phyloP scores from a whole-genome alignment of 768 basidiomycete species.

The Russula emetica region DNA sequence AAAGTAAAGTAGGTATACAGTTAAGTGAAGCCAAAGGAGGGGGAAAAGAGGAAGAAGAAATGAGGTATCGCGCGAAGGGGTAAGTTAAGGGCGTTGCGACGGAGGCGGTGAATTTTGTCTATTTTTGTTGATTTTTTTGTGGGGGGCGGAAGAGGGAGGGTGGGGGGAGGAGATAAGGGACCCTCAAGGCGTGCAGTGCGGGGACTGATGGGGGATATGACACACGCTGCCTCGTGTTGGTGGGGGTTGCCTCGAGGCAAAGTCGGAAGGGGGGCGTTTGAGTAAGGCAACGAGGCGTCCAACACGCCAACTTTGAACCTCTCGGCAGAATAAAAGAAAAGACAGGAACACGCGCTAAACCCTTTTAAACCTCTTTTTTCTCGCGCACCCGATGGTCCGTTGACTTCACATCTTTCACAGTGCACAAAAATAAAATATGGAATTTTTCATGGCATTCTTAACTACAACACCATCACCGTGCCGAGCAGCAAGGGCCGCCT shows the following conservation, averaged over 20 bases:
- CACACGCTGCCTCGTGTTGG: conserved; percentile 21
- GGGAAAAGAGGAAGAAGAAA: not conserved
- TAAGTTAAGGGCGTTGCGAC: not conserved
- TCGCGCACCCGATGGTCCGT: not conserved
- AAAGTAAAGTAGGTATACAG: conserved; percentile 10
- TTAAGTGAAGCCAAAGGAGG: not conserved
- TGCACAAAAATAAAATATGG: not conserved
- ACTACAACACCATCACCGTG: too few species aligned
- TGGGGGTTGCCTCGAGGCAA: conserved; percentile 12
- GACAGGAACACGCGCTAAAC: conserved; percentile 1
- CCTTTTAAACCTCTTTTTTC: not conserved
- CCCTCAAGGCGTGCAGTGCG: not conserved
- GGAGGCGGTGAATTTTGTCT: not conserved
- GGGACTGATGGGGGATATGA: not conserved
- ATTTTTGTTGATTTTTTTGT: conserved; percentile 9
- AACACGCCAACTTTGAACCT: not conserved
- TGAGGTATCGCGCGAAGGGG: not conserved
- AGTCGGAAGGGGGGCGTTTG: not conserved
- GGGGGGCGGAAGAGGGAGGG: not conserved
- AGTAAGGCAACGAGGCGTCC: not conserved
- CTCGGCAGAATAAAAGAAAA: not conserved
- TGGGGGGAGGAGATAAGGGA: conserved; percentile 15
- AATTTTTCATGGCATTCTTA: too few species aligned
- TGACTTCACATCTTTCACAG: not conserved
- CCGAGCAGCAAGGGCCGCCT: too few species aligned